Conservation (phyloP, 2,329 filamentous ascomycete genomes). For the Westerdykella ornata region DNA sequence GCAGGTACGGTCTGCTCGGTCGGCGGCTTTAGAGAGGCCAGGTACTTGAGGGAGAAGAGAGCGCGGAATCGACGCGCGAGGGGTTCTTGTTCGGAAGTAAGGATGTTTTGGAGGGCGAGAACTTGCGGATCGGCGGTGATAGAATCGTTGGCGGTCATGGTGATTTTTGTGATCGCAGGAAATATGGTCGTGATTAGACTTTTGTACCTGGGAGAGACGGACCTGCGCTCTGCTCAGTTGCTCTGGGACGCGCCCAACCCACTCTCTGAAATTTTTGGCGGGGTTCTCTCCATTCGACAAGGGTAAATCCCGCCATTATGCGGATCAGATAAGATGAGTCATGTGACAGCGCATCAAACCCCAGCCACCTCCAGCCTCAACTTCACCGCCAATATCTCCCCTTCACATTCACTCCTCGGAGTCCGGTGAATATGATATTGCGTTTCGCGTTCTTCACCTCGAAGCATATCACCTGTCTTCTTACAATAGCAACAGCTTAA, state of each 20-base stretch:
- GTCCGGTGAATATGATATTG: too few species aligned
- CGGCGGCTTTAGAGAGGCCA: slow-evolving; percentile 62
- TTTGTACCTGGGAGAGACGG: background rate
- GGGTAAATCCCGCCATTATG: too few species aligned
- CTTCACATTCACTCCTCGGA: too few species aligned
- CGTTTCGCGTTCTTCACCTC: background rate
- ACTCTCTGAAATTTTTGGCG: slow-evolving; percentile 18
- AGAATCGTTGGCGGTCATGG: slow-evolving; percentile 23
- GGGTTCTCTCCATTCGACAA: background rate
- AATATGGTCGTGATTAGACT: background rate
- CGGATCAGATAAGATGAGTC: slow-evolving; percentile 9
- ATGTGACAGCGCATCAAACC: background rate
- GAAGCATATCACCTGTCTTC: background rate
- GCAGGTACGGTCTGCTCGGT: slow-evolving; percentile 55
- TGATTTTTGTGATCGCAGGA: slow-evolving; percentile 1
- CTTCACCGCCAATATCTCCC: background rate
- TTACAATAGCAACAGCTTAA: background rate
- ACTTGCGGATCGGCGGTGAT: slow-evolving; percentile 44
- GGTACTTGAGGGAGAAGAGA: slow-evolving; percentile 93
- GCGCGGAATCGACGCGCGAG: slow-evolving; percentile 89
- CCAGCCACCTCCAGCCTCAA: background rate
- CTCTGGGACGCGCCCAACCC: background rate
- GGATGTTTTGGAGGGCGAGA: slow-evolving; percentile 61
- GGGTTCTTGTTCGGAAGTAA: slow-evolving; percentile 72
- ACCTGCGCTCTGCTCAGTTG: background rate